phyloP scores from a whole-genome alignment of 1,284 basidiomycete genomes.

The Meripilus lineatus region DNA sequence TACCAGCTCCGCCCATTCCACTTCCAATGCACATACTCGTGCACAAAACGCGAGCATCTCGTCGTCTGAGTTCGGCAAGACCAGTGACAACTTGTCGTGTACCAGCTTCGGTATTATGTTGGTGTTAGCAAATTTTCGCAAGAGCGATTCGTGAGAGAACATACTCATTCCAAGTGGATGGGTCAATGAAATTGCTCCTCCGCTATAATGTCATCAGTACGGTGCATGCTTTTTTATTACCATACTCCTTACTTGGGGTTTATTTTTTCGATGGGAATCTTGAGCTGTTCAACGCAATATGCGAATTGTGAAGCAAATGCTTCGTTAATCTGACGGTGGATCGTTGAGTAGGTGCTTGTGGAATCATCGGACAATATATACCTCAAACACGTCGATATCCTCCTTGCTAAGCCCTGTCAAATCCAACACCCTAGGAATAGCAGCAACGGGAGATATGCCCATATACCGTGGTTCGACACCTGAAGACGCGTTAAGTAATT shows the following conservation, averaged over 20 bases:
- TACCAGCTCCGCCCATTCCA: conserved; percentile 82
- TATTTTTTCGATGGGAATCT: conserved; percentile 78
- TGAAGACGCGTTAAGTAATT: conserved; percentile 28
- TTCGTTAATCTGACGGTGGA: conserved; percentile 65
- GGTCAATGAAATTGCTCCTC: conserved; percentile 83
- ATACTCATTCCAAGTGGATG: conserved; percentile 81
- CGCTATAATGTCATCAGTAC: conserved; percentile 36
- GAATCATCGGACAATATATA: conserved; percentile 25
- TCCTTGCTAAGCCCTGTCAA: conserved; percentile 73
- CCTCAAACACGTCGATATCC: conserved; percentile 89
- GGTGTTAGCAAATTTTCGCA: conserved; percentile 6
- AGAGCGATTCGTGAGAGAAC: conserved; percentile 23
- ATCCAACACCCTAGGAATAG: conserved; percentile 77
- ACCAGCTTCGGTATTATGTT: conserved; percentile 46
- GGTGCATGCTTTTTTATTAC: not conserved
- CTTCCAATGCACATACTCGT: conserved; percentile 90
- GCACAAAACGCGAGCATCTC: conserved; percentile 61
- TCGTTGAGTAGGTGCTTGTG: not conserved
- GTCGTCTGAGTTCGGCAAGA: conserved; percentile 71
- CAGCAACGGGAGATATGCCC: conserved; percentile 83
- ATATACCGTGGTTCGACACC: conserved; percentile 85
- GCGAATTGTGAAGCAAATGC: conserved; percentile 81
- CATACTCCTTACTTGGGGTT: conserved; percentile 85
- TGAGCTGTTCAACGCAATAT: conserved; percentile 76
- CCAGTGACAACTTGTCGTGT: conserved; percentile 84